phyloP scores from a whole-genome alignment of 441 rosid genomes.

The Aleurites moluccanus region DNA sequence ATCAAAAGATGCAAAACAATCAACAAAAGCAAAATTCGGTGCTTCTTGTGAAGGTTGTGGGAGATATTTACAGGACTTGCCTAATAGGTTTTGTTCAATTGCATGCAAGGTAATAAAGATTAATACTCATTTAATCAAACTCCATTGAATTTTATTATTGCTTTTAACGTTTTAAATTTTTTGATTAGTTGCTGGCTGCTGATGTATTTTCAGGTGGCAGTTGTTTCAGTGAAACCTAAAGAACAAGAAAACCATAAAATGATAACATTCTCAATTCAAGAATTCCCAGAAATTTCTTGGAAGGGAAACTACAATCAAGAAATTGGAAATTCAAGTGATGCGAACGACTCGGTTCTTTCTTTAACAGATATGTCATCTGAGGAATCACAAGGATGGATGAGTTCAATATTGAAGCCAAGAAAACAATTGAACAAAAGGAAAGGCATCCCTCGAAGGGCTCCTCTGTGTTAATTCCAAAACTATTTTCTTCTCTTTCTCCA shows the following conservation, averaged over 20 bases:
- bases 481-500: neutral
- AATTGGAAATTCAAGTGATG: conserved; percentile 42
- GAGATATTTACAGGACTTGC: conserved; percentile 74
- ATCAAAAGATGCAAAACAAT: conserved; percentile 72
- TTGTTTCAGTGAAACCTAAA: conserved; percentile 36
- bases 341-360: conserved; percentile 48
- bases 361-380: conserved; percentile 50
- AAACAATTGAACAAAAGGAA: conserved; percentile 60
- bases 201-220: conserved; percentile 43
- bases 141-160: neutral
- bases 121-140: neutral
- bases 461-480: conserved; percentile 33
- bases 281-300: conserved; percentile 31
- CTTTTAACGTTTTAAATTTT: neutral
- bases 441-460: conserved; percentile 69
- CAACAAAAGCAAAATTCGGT: conserved; percentile 69
- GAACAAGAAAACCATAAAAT: conserved; percentile 28
- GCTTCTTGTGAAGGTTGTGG: conserved; percentile 74
- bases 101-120: conserved; percentile 72
- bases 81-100: conserved; percentile 85
- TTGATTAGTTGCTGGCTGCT: neutral
- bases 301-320: conserved; percentile 40
- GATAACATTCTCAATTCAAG: conserved; percentile 33
- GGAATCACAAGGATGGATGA: conserved; percentile 42
- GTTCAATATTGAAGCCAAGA: conserved; percentile 49